phyloP scores from a whole-genome alignment of 768 basidiomycete genomes.

The Tubosaeta sp. region DNA sequence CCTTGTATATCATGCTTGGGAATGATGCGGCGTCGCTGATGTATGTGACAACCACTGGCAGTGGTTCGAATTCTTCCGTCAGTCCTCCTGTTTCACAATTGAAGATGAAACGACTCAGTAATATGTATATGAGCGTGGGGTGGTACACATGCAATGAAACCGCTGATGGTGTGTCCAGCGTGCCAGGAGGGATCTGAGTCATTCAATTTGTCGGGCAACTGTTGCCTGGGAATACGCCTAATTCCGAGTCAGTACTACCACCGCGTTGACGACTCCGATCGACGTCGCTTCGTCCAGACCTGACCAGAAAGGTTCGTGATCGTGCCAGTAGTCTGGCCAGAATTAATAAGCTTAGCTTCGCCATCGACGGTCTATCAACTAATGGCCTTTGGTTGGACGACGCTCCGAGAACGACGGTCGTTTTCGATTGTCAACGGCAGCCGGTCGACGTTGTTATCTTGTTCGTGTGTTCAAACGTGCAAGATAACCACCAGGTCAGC shows the following conservation, averaged over 20 bases:
- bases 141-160: neutral
- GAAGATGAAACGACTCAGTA: slow-evolving; percentile 17
- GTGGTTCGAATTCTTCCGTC: slow-evolving; percentile 13
- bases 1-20: slow-evolving; percentile 1
- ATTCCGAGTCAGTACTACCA: no score
- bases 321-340: slow-evolving; percentile 2
- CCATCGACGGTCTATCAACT: slow-evolving; percentile 18
- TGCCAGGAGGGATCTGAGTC: no score
- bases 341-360: neutral
- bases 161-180: neutral
- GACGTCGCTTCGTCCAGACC: slow-evolving; percentile 3
- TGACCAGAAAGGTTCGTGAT: slow-evolving; percentile 1
- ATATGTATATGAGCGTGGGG: slow-evolving; percentile 2
- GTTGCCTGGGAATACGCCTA: no score
- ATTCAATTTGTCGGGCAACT: neutral
- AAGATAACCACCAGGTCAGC: slow-evolving; percentile 2
- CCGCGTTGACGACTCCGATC: slow-evolving; percentile 10
- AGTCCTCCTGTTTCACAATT: slow-evolving; percentile 19
- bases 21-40: slow-evolving; percentile 3
- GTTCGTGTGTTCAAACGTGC: neutral
- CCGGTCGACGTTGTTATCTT: neutral
- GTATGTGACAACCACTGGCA: slow-evolving; percentile 1
- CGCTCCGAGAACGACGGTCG: slow-evolving; percentile 13
- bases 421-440: slow-evolving; percentile 5
- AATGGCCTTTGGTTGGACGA: slow-evolving; percentile 7